Base-by-base conservation (phyloP, 371 early-diverging fungal genomes). In the Furculomyces boomerangus region DNA sequence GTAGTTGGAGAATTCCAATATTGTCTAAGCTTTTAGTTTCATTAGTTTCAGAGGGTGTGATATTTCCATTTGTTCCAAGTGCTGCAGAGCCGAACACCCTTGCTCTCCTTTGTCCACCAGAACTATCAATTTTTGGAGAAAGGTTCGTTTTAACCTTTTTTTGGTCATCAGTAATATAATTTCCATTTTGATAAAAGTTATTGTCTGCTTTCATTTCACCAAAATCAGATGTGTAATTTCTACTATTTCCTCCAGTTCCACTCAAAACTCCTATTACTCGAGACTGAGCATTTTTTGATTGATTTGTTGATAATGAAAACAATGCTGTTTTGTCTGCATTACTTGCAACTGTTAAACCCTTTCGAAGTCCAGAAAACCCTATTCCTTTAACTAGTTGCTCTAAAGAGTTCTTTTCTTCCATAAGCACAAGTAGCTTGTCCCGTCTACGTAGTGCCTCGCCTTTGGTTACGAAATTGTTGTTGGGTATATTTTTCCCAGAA, bases 51-150 rank as follows among this genome's bases (percentile, higher is more conserved):
- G 75, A 64, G 0, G 79, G 70, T 60, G 65, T 71, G 31, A 68
- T 72, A n/a, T n/a, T n/a, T n/a, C n/a, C n/a, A n/a, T n/a, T n/a
- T 35, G 79, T 76, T 20, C 86, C 85, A 71, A 86, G 81, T 20
- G 79, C 76, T 24, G 84, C 67, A 35, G 13, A 50, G 31, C 55
- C 39, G 29, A 52, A 43, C 13, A 27, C 28, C 2, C 53, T 22
- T 1, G 54, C 24, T 8, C 30, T 35, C 13, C 31, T 55, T 53
- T 26, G 10, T 7, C 48, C 30, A 1, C 20, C 24, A n/a, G 29
- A 55, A 1, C 28, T 28, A 22, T 3, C 27, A 7, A 18, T 14
- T 7, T 46, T 5, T 10, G 43, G 24, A 13, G 18, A 26, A 28
- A 22, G 53, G 1, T 49, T 45, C 1, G 62, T 40, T 39, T 50